phyloP scores from a whole-genome alignment of 495 filamentous ascomycete species.

The Aspergillus cristatus region DNA sequence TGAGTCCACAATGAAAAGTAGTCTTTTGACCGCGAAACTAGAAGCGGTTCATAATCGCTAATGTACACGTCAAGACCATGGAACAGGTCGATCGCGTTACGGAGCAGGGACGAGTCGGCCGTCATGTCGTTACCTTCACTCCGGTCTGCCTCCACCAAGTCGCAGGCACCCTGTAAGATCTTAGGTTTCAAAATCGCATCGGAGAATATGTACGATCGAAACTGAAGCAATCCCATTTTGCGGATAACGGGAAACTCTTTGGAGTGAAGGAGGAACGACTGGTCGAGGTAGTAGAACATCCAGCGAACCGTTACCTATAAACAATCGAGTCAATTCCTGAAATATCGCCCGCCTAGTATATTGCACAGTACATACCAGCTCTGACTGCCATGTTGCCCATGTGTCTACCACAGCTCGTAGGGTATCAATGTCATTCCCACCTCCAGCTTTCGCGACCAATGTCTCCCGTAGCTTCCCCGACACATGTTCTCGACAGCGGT shows the following conservation, averaged over 20 bases:
- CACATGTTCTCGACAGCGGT: conserved; percentile 56
- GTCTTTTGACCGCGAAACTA: conserved; percentile 53
- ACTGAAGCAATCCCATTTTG: conserved; percentile 49
- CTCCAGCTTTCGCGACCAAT: conserved; percentile 40
- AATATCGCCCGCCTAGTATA: conserved; percentile 1
- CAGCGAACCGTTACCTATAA: conserved; percentile 63
- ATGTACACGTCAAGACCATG: conserved; percentile 72
- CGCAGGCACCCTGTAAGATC: conserved; percentile 63
- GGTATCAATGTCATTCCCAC: conserved; percentile 49
- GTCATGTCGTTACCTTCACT: conserved; percentile 26
- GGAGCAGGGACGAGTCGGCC: conserved; percentile 47
- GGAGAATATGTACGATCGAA: conserved; percentile 46
- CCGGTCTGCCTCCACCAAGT: conserved; percentile 67
- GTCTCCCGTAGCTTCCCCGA: conserved; percentile 42
- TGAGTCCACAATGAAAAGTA: conserved; percentile 61
- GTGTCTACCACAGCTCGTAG: conserved; percentile 53
- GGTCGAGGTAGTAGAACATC: conserved; percentile 87
- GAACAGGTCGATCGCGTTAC: conserved; percentile 68
- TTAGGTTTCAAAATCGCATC: conserved; percentile 42
- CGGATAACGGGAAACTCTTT: conserved; percentile 47
- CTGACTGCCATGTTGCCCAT: conserved; percentile 73
- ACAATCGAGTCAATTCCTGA: conserved; percentile 7
- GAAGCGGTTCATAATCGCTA: conserved; percentile 65
- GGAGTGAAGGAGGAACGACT: conserved; percentile 71
- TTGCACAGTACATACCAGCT: conserved; percentile 49